A percentile compares a stretch with the other conserved stretches of the same genome.
phyloP scores from a whole-genome alignment of 164 flowering plant species.

The grape (Vitis vinifera) region DNA sequence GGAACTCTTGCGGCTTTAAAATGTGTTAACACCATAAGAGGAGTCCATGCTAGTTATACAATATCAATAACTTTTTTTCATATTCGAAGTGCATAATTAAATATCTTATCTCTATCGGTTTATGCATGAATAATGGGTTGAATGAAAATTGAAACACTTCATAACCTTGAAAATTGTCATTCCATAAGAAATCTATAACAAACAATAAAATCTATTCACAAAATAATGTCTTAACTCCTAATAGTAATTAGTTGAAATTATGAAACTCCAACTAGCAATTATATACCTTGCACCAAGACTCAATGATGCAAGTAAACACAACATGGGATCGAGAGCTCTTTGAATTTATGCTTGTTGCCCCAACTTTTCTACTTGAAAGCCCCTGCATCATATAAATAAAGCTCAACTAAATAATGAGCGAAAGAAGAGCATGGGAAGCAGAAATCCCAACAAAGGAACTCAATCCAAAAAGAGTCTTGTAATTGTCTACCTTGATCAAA shows the following conservation, averaged over 20 bases:
- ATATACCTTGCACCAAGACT: constrained; percentile 96
- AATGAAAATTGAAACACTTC: no score
- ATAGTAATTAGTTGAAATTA: background rate
- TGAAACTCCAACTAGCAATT: background rate
- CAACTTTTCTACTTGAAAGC: constrained; percentile 88
- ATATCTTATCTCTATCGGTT: no score
- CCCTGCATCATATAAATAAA: constrained; percentile 55
- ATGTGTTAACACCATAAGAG: no score
- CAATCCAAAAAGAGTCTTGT: background rate
- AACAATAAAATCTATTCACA: background rate
- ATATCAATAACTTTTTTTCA: no score
- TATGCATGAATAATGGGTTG: no score
- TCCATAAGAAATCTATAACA: background rate
- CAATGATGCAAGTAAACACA: constrained; percentile 76
- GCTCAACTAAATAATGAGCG: background rate
- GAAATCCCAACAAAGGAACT: background rate
- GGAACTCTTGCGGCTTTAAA: no score
- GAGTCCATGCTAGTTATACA: no score
- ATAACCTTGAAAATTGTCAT: background rate
- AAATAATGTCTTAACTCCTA: background rate
- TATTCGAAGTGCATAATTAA: no score
- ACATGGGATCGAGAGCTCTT: constrained; percentile 96
- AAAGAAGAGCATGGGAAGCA: background rate
- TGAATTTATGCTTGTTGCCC: constrained; percentile 82
- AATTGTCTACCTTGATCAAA: constrained; percentile 71